Evolutionary conservation across 2,329 filamentous ascomycete species (phyloP), one percentile per base, ranked within the genome.

Genomic region (Colletotrichum theobromicola): DNA sequence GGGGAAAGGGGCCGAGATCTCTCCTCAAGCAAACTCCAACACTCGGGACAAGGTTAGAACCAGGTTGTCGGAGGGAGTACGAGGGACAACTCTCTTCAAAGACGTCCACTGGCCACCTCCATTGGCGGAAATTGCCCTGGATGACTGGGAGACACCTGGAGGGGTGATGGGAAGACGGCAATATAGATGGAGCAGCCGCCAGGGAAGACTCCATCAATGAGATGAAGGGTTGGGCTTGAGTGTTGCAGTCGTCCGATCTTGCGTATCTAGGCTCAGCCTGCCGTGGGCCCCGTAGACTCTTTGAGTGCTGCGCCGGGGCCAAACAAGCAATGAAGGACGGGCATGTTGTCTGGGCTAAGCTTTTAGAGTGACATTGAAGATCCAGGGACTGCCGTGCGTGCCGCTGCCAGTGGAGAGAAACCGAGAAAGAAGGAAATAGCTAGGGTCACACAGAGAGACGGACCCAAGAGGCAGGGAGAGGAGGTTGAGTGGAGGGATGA

Each of bases 151-250:
- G 24, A 55, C 42, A 30, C 37, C 37, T 28, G 37, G n/a, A 13
- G 13, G 7, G 55, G 10, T 35, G 30, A 53, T 18, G 37, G 24
- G 10, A 65, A 26, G 35, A 42, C 24, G 67, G 61, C 71, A 74
- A 64, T 73, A 65, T 70, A 73, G 26, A 60, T 70, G 71, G 60
- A 37, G 66, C 66, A 70, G n/a, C 35, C 21, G 34, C 34, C 34
- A 64, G 24, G 46, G 28, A 37, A 24, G 60, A 42, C 66, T 53
- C 35, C 58, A 18, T 63, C 66, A 28, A 73, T 50, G 58, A 70
- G 70, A 73, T 73, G 70, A 73, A 70, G 66, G 70, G 46, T n/a
- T 28, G 35, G 21, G 34, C 28, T 26, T 64, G 32, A 35, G 28
- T 13, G 60, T 69, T 42, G 32, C 35, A 35, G 50, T 53, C 24